Percentiles rank a stretch among this genome's conserved stretches.
Evolutionary conservation across 768 basidiomycete species (phyloP).

Genomic region (Rossbeevera mucosa): DNA sequence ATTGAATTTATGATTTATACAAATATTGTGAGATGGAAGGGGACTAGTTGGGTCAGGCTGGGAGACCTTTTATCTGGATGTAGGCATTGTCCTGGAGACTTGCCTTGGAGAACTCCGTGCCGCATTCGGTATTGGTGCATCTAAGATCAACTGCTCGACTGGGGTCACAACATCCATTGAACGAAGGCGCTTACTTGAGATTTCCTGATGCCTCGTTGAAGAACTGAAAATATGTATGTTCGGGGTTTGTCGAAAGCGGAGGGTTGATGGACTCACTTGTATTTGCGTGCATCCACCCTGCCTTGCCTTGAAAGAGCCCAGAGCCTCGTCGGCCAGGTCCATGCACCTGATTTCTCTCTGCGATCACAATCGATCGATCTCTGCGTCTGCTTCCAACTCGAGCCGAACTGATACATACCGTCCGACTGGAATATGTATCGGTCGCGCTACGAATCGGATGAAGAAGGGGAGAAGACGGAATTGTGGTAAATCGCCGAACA

Average conservation of each 20-base stretch:
- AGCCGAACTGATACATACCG: slow-evolving; percentile 22
- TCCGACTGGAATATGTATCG: slow-evolving; percentile 30
- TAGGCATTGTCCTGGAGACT: slow-evolving; percentile 38
- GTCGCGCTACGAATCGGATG: slow-evolving; percentile 27
- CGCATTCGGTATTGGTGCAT: slow-evolving; percentile 38
- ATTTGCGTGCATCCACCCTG: slow-evolving; percentile 40
- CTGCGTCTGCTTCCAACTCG: background rate
- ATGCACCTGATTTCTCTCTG: slow-evolving; percentile 42
- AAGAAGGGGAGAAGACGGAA: slow-evolving; percentile 1
- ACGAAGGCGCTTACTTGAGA: slow-evolving; percentile 31
- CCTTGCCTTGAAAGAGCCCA: slow-evolving; percentile 38
- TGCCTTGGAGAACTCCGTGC: slow-evolving; percentile 39
- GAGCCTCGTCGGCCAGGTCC: slow-evolving; percentile 38
- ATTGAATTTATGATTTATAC: slow-evolving; percentile 25
- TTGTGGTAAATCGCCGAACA: slow-evolving; percentile 15
- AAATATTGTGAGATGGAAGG: slow-evolving; percentile 21
- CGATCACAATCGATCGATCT: slow-evolving; percentile 8
- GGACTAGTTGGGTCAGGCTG: slow-evolving; percentile 20
- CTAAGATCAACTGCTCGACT: slow-evolving; percentile 17
- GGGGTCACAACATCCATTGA: slow-evolving; percentile 1
- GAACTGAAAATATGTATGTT: slow-evolving; percentile 30
- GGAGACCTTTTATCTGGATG: slow-evolving; percentile 38
- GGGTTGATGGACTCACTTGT: slow-evolving; percentile 28
- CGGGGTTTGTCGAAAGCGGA: background rate
- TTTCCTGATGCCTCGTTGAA: slow-evolving; percentile 36